Evolutionary conservation across 2,329 filamentous ascomycete species (phyloP), one percentile per base, ranked within the genome.

Genomic region (Ophiostoma sp.): DNA sequence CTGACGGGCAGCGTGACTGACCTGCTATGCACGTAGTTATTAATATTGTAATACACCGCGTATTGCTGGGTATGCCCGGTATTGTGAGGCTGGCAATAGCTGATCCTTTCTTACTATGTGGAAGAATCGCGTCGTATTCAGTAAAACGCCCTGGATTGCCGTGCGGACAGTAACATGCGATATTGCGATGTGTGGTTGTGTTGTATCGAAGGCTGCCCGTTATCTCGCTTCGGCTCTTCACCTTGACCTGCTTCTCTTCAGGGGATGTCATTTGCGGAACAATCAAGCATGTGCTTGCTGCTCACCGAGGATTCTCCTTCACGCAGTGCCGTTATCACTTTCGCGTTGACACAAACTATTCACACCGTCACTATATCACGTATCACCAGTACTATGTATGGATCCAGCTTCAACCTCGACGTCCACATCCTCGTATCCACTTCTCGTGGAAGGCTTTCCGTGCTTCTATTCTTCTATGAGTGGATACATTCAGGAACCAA

Each of bases 401-500:
- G 57, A 62, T 62, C 57, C 52, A 31, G 20, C 48, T 64, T 64
- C 27, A 8, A 35, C 31, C 15, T 64, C 60, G 6, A n/a, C 13
- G 31, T 64, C 10, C 33, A n/a, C 13, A 4, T 20, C 62, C 10
- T 39, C 35, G 35, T 65, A n/a, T 65, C 62, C 62, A 65, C 62
- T 65, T 64, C 17, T 65, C 62, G 27, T 39, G n/a, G 62, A 65
- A 65, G 62, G 62, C 35, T 39, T 23, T 23, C 31, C 31, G 33
- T 39, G 15, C 62, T 65, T 65, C 62, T 65, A 13, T 39, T 65
- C 62, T 65, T 65, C 62, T 20, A 65, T 41, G 23, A 8, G 62
- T 65, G 62, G 62, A 65, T 65, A 41, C 62, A 35, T 57, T 62
- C 57, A 62, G 57, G 57, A 17, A 64, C 60, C 27, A 60, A 60